Evolutionary conservation across 371 early-diverging fungal species (phyloP).

Genomic region (Actinomortierella ambigua): DNA sequence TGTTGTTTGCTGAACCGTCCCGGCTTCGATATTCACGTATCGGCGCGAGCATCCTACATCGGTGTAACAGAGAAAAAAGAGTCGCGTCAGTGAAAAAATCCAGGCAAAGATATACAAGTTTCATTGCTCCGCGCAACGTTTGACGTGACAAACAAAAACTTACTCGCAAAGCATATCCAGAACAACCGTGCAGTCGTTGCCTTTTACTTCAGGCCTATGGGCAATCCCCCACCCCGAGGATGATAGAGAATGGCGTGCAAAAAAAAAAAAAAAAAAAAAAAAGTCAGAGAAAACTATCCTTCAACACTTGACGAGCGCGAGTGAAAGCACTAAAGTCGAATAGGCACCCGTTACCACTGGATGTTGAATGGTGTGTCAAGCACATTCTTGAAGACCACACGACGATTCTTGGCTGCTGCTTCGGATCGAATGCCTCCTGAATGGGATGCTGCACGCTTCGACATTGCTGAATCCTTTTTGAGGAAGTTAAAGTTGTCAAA

Average conservation of each 20-base stretch:
- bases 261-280: background rate
- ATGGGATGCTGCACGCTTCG: constrained; percentile 3
- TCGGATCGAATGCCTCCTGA: constrained; percentile 34
- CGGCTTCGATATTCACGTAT: no score
- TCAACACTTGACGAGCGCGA: no score
- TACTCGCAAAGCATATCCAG: constrained; percentile 32
- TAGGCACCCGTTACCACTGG: constrained; percentile 15
- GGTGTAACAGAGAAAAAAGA: no score
- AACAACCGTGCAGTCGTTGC: constrained; percentile 18
- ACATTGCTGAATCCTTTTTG: background rate
- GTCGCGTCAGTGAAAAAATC: no score
- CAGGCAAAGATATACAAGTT: no score
- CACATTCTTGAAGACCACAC: constrained; percentile 30
- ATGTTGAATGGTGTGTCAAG: constrained; percentile 37
- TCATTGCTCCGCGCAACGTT: no score
- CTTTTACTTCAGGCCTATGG: constrained; percentile 28
- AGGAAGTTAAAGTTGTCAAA: no score
- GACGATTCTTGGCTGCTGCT: constrained; percentile 29
- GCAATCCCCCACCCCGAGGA: no score
- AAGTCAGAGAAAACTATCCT: no score
- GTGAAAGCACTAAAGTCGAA: no score
- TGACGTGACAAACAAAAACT: background rate
- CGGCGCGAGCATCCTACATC: no score
- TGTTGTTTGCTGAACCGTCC: no score
- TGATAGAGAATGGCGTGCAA: background rate